A percentile compares a stretch with the other conserved stretches of the same genome.
phyloP scores from a whole-genome alignment of 495 filamentous ascomycete species.

The Stereocaulon alpinum region DNA sequence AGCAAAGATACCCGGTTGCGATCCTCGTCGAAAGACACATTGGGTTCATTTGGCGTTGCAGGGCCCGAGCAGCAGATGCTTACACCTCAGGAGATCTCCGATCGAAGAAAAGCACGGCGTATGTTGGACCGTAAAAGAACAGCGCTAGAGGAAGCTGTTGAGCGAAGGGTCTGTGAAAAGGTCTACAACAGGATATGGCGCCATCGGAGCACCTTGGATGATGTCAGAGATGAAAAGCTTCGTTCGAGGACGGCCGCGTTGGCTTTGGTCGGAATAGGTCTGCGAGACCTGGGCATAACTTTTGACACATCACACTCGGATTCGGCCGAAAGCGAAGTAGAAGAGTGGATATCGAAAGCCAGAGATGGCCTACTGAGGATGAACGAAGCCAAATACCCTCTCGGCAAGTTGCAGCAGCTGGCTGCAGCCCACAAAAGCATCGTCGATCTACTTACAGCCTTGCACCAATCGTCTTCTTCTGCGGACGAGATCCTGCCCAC shows the following conservation, averaged over 20 bases:
- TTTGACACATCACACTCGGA: conserved; percentile 36
- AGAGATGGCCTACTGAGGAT: conserved; percentile 67
- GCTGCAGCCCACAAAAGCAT: conserved; percentile 87
- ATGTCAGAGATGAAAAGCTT: conserved; percentile 88
- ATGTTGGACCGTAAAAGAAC: conserved; percentile 63
- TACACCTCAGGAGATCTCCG: conserved; percentile 71
- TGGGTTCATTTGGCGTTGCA: conserved; percentile 14
- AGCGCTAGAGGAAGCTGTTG: conserved; percentile 84
- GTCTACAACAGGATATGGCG: conserved; percentile 84
- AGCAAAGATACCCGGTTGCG: conserved; percentile 12
- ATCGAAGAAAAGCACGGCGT: conserved; percentile 66
- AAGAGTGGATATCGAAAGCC: conserved; percentile 62
- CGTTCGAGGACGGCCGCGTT: conserved; percentile 90
- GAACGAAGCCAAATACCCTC: conserved; percentile 75
- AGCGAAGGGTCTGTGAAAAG: conserved; percentile 74
- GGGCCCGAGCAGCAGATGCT: conserved; percentile 75
- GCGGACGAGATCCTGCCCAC: conserved; percentile 96
- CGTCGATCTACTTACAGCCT: conserved; percentile 69
- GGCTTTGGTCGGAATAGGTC: conserved; percentile 76
- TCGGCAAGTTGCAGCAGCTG: conserved; percentile 85
- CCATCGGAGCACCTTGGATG: conserved; percentile 84
- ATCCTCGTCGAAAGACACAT: conserved; percentile 19
- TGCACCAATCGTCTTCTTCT: conserved; percentile 79
- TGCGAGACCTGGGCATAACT: conserved; percentile 78
- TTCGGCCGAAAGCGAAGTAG: conserved; percentile 49